Evolutionary conservation across 805 yeast genomes (phyloP).

Genomic region (Suhomyces pyralidae): DNA sequence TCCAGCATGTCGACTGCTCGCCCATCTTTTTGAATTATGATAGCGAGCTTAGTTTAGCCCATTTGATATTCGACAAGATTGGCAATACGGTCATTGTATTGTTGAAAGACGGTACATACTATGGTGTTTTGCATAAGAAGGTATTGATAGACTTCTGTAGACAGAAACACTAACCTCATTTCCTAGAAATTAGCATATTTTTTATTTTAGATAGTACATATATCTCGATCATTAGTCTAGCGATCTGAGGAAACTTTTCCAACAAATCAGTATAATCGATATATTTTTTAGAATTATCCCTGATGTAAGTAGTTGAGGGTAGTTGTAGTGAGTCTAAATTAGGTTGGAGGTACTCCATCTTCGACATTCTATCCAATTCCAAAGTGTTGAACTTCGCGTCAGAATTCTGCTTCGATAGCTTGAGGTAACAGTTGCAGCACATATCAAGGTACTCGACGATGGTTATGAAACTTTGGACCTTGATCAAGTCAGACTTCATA

Average conservation of each 20-base stretch:
- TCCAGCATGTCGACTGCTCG: constrained; percentile 40
- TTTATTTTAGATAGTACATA: not conserved
- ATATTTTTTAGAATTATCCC: not conserved
- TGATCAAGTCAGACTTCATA: constrained; percentile 9
- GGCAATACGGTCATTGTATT: constrained; percentile 51
- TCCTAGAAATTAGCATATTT: not conserved
- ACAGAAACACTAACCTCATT: constrained; percentile 6
- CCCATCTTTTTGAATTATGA: constrained; percentile 48
- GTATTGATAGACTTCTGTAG: constrained; percentile 45
- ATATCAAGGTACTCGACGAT: constrained; percentile 15
- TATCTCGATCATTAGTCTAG: not conserved
- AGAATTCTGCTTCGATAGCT: not conserved
- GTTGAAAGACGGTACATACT: constrained; percentile 43
- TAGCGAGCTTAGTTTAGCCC: constrained; percentile 49
- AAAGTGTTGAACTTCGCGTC: not conserved
- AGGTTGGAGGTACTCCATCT: not conserved
- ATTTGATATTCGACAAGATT: constrained; percentile 48
- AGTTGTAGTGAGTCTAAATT: not conserved
- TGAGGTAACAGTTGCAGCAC: constrained; percentile 7
- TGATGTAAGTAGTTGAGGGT: not conserved
- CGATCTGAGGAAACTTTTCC: not conserved
- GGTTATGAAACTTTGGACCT: constrained; percentile 4
- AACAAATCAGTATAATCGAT: not conserved
- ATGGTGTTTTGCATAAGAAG: constrained; percentile 54
- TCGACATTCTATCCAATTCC: not conserved